Evolutionary conservation across 176 grass and related monocot genomes (phyloP).

Genomic region (Otatea glauca): DNA sequence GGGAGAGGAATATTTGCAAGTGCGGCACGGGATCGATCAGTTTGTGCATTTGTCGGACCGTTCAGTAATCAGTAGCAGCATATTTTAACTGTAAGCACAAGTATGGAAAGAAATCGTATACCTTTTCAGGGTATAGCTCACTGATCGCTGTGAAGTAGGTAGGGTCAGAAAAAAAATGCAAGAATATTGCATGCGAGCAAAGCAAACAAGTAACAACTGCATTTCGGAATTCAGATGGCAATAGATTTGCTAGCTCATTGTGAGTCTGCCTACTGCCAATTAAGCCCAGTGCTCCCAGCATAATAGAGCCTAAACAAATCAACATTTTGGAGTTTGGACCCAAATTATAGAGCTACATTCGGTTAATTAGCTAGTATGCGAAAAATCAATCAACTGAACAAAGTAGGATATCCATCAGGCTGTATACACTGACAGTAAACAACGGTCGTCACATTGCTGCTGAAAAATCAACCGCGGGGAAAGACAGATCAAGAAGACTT

Average conservation of each 20-base stretch:
- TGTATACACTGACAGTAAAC: background rate
- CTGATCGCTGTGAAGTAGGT: background rate
- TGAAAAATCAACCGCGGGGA: background rate
- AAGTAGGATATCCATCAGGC: background rate
- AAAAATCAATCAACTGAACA: background rate
- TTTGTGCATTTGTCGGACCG: constrained; percentile 7
- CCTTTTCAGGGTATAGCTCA: background rate
- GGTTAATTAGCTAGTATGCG: background rate
- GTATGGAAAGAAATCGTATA: constrained; percentile 35
- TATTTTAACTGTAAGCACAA: background rate
- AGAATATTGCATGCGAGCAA: background rate
- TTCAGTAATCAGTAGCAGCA: background rate
- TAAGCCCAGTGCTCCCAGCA: background rate
- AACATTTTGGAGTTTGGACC: background rate
- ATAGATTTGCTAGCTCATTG: background rate
- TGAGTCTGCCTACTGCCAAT: background rate
- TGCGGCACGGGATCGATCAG: constrained; percentile 10
- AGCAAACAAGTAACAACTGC: background rate
- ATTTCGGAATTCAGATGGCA: background rate
- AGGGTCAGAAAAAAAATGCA: too few relatives aligned
- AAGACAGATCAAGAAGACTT: background rate
- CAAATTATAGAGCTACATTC: background rate
- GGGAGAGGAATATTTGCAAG: constrained; percentile 5
- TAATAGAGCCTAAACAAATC: too few relatives aligned
- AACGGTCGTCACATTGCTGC: background rate